A percentile compares a stretch with the other conserved stretches of the same genome.
These are phyloP conservation scores for Dendrobium chrysotoxum DNA, from an alignment of 106 monocot species.

Conservation along the genomic window DNA sequence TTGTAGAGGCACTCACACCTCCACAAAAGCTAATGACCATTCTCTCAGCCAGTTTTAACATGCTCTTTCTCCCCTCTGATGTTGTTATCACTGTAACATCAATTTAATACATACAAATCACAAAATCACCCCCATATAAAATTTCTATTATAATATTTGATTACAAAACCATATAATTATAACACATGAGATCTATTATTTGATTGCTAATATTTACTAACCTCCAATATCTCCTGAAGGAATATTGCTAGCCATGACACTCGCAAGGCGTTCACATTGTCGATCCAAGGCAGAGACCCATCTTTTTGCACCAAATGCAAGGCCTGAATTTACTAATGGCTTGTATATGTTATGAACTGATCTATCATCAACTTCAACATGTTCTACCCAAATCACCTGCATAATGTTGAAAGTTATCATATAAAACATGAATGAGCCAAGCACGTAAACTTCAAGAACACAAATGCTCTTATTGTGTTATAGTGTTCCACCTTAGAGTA, in stretches of 20 bases:
- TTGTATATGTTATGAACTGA: slow-evolving; percentile 84
- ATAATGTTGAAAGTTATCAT: not conserved
- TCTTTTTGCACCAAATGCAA: slow-evolving; percentile 87
- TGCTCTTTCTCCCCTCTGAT: slow-evolving; percentile 74
- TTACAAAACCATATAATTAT: too few species aligned
- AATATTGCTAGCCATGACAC: slow-evolving; percentile 84
- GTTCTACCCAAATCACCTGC: slow-evolving; percentile 93
- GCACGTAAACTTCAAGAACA: not conserved
- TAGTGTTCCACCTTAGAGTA: slow-evolving; percentile 66
- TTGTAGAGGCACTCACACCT: slow-evolving; percentile 66
- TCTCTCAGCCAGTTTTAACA: slow-evolving; percentile 89
- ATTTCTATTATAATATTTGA: too few species aligned
- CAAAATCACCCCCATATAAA: too few species aligned
- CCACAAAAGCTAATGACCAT: slow-evolving; percentile 88
- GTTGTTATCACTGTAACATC: slow-evolving; percentile 51
- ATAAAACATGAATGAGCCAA: too few species aligned
- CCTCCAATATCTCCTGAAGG: slow-evolving; percentile 77
- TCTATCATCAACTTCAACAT: slow-evolving; percentile 82
- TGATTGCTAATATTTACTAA: not conserved
- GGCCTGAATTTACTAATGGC: slow-evolving; percentile 71
- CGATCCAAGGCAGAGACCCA: slow-evolving; percentile 76
- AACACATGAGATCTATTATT: too few species aligned
- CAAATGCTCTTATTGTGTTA: too few species aligned
- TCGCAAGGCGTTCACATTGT: slow-evolving; percentile 87
- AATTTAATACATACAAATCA: not conserved